These are phyloP conservation scores for Prunus armeniaca DNA, from an alignment of 306 rosid species.

Conservation along the genomic window DNA sequence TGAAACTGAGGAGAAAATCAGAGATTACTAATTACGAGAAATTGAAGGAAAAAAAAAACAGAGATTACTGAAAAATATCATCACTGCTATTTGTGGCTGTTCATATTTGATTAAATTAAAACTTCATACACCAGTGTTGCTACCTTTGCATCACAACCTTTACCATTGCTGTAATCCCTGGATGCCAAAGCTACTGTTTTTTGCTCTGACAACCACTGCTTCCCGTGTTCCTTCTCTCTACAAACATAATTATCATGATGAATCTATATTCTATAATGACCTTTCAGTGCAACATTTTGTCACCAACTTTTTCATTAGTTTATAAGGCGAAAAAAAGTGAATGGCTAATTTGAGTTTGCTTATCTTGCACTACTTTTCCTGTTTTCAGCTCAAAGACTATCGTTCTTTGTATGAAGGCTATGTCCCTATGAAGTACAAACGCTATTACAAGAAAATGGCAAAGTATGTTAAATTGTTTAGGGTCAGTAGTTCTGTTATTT, in stretches of 20 bases:
- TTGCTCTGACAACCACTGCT: neutral
- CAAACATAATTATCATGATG: neutral
- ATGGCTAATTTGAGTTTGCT: constrained; percentile 31
- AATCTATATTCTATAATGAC: neutral
- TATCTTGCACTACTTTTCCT: constrained; percentile 29
- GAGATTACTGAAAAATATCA: neutral
- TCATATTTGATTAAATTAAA: neutral
- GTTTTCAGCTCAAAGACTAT: constrained; percentile 66
- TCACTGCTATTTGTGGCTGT: neutral
- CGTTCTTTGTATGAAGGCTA: constrained; percentile 74
- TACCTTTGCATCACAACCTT: neutral
- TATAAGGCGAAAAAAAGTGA: neutral
- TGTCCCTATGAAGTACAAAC: constrained; percentile 93
- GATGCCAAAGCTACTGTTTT: neutral
- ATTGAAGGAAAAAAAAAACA: neutral
- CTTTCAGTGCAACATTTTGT: neutral
- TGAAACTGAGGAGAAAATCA: neutral
- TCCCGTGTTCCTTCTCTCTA: neutral
- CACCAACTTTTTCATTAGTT: neutral
- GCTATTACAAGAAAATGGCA: constrained; percentile 77
- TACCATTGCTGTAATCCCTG: neutral
- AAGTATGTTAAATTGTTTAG: constrained; percentile 50
- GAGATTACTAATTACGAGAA: neutral
- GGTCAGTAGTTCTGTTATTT: constrained; percentile 21
- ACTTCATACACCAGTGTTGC: neutral